phyloP scores from a whole-genome alignment of 2,329 filamentous ascomycete genomes.

The Aspergillus terreus region DNA sequence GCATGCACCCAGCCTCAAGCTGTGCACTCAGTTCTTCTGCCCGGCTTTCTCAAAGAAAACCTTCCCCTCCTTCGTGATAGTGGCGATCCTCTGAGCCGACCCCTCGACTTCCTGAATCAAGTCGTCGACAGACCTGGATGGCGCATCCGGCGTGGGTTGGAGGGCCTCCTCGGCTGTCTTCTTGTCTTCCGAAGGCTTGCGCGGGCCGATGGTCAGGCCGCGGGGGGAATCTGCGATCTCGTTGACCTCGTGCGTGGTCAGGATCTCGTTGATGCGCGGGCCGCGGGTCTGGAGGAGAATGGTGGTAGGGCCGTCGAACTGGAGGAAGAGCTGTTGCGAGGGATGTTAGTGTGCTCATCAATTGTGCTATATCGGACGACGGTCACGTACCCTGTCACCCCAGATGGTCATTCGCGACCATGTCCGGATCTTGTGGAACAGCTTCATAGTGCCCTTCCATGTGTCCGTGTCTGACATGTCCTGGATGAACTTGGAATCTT shows the following conservation, averaged over 20 bases:
- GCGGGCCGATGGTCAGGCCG: slow-evolving; percentile 62
- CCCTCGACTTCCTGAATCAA: slow-evolving; percentile 29
- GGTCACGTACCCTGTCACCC: slow-evolving; percentile 68
- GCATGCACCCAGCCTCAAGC: not conserved
- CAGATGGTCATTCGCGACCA: slow-evolving; percentile 78
- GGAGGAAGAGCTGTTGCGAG: slow-evolving; percentile 65
- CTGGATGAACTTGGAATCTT: slow-evolving; percentile 68
- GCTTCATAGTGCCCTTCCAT: slow-evolving; percentile 66
- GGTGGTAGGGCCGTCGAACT: slow-evolving; percentile 81
- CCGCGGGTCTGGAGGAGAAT: slow-evolving; percentile 87
- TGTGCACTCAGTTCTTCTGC: slow-evolving; percentile 15
- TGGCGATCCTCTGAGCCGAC: slow-evolving; percentile 45
- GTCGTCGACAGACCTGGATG: slow-evolving; percentile 26
- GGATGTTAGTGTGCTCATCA: not conserved
- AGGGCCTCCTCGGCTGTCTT: slow-evolving; percentile 21
- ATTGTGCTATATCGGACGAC: not conserved
- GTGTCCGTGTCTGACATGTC: slow-evolving; percentile 66
- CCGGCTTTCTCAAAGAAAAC: slow-evolving; percentile 55
- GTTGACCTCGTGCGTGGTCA: slow-evolving; percentile 76
- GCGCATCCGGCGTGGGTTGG: slow-evolving; percentile 18
- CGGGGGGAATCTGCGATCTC: slow-evolving; percentile 83
- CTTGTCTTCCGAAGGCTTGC: slow-evolving; percentile 33
- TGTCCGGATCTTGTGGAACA: slow-evolving; percentile 68
- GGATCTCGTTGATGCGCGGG: slow-evolving; percentile 69
- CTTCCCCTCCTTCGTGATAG: slow-evolving; percentile 59